Evolutionary conservation across 768 basidiomycete genomes (phyloP), one percentile per base, ranked within the genome.

Genomic region (Podaxis sp.): DNA sequence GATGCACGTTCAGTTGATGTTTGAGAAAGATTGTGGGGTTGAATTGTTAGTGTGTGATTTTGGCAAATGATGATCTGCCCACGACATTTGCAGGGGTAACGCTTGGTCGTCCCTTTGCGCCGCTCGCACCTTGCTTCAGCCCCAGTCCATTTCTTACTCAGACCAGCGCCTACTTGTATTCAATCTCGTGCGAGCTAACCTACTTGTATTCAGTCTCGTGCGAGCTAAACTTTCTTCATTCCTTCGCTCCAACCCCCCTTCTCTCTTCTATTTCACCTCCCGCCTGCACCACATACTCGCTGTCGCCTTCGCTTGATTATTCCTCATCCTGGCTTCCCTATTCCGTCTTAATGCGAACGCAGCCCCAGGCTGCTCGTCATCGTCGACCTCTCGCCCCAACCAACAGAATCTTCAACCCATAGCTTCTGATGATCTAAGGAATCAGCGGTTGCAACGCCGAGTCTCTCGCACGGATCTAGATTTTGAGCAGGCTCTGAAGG

Each of bases 391-490:
- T 22, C 58, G 56, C 37, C 48, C 57, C 22, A 58, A 48, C 57
- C 63, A 58, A 28, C 62, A 60, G n/a, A 62, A 62, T 40, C 80
- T 89, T 20, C 84, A 83, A 44, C 87, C 90, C 11, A 78, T 86
- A 64, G 83, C 80, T 1, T 81, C 84, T 11, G 78, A 77, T 56
- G 85, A 88, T 75, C 56, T 73, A 56, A 75, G 70, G 55, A 56
- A 62, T 50, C 54, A 41, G 30, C 68, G 70, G 36, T 65, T 81
- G 37, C 78, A 77, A 58, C 83, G 86, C 60, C 84, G 90, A 33
- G 72, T 82, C 50, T 93, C 92, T 48, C 84, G 90, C 44, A 85
- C 87, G 36, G 90, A 92, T 76, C 78, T 89, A 70, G 90, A 92
- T 72, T 95, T 95, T 67, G 92, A 94, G 75, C 85, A 87, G 69